Evolutionary conservation across 257 asterid genomes (phyloP).

Genomic region (Solanum dulcamara): DNA sequence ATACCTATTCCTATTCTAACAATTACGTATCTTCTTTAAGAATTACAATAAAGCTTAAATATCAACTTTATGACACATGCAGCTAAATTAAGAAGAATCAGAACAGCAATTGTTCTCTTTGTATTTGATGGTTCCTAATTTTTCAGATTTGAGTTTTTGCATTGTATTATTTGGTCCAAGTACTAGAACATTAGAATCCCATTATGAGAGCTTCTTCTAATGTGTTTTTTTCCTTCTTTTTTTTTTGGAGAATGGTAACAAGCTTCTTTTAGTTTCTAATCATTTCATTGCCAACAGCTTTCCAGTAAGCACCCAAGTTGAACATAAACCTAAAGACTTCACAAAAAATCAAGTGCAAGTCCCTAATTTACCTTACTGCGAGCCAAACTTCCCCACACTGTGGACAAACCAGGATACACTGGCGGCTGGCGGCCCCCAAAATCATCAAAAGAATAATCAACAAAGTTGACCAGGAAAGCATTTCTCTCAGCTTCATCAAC

Average conservation of each 20-base stretch:
- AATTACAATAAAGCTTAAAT: not conserved
- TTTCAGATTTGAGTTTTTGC: not conserved
- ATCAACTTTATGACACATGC: not conserved
- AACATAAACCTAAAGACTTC: not conserved
- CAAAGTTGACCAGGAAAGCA: conserved; percentile 81
- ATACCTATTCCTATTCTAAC: no score
- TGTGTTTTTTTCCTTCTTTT: not conserved
- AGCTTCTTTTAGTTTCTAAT: not conserved
- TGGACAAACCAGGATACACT: conserved; percentile 94
- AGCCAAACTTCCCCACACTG: conserved; percentile 99
- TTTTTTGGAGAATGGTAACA: not conserved
- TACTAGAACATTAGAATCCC: not conserved
- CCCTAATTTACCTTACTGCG: conserved; percentile 80
- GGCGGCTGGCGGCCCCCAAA: conserved; percentile 99
- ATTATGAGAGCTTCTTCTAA: not conserved
- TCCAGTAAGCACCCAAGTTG: not conserved
- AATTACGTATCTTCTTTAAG: not conserved
- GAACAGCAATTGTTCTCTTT: not conserved
- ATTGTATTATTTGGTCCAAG: not conserved
- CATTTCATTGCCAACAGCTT: not conserved
- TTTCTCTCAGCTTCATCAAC: conserved; percentile 98
- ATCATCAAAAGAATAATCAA: conserved; percentile 92
- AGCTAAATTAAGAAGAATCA: not conserved
- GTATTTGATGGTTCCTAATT: not conserved
- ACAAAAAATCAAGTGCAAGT: not conserved